Evolutionary conservation across 306 rosid species (phyloP).

Genomic region (Medicago lupulina): DNA sequence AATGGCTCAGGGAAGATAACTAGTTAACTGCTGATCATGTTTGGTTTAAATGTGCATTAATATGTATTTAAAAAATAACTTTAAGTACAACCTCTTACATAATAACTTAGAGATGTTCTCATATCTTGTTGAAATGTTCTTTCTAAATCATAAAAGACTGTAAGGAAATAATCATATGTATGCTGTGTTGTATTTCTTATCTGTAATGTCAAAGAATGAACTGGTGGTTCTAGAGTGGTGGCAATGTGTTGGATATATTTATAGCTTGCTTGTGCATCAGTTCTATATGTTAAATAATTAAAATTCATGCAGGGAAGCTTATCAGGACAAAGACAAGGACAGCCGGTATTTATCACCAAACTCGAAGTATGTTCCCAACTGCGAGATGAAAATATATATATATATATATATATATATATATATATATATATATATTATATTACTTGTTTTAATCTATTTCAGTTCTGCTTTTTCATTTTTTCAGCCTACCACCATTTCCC

Average conservation of each 20-base stretch:
- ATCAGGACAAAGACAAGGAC: constrained; percentile 98
- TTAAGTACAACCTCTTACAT: not conserved
- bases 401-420: not conserved
- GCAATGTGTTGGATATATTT: constrained; percentile 34
- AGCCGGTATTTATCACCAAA: constrained; percentile 90
- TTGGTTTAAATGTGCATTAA: not conserved
- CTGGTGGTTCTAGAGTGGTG: not conserved
- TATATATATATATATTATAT: not conserved
- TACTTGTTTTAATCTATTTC: constrained; percentile 3
- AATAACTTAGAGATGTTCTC: not conserved
- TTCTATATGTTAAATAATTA: constrained; percentile 38
- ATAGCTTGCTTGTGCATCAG: constrained; percentile 41
- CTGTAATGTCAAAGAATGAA: constrained; percentile 20
- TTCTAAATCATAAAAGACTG: constrained; percentile 15
- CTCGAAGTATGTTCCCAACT: constrained; percentile 74
- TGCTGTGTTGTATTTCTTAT: constrained; percentile 7
- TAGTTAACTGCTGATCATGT: constrained; percentile 2
- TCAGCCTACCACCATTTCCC: constrained; percentile 27
- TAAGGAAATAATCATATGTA: constrained; percentile 14
- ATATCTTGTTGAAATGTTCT: constrained; percentile 14
- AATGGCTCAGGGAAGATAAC: constrained; percentile 1
- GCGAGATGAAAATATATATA: not conserved
- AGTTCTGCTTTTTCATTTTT: constrained; percentile 32
- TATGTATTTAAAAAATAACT: not conserved
- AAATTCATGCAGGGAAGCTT: constrained; percentile 81